These are phyloP conservation scores for Gigaspora rosea DNA, from an alignment of 192 early-diverging fungal genomes.

Conservation along the genomic window DNA sequence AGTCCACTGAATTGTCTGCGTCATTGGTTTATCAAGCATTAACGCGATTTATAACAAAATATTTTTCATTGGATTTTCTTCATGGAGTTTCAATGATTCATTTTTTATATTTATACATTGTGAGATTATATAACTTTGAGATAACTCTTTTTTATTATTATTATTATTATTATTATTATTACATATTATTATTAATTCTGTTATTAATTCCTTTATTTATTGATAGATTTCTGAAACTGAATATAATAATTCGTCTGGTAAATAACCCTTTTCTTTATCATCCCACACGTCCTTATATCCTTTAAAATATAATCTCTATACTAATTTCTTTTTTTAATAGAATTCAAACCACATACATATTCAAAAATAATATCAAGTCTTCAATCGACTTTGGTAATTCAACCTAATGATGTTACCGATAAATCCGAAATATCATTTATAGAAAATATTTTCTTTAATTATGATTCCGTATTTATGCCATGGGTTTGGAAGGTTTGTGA, in stretches of 20 bases:
- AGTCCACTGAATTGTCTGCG: background rate
- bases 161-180: background rate
- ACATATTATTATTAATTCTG: background rate
- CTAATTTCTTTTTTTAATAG: background rate
- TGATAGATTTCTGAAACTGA: background rate
- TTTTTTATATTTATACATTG: conserved; percentile 28
- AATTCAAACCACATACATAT: conserved; percentile 13
- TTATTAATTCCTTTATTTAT: background rate
- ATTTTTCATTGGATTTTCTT: conserved; percentile 15
- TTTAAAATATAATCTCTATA: background rate
- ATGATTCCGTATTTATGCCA: conserved; percentile 11
- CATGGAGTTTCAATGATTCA: conserved; percentile 24
- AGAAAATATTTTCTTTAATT: conserved; percentile 9
- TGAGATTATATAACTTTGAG: background rate
- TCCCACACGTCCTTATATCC: too few relatives aligned
- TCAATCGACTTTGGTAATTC: background rate
- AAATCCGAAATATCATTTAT: background rate
- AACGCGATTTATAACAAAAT: conserved; percentile 10
- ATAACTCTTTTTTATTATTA: background rate
- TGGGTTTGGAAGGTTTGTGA: conserved; percentile 21
- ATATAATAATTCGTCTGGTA: conserved; percentile 16
- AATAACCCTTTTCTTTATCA: background rate
- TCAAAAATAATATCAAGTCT: conserved; percentile 15
- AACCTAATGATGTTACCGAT: background rate
- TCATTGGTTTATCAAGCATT: background rate